Percentiles rank a stretch among this genome's conserved stretches.
These are phyloP conservation scores for Lachancea nothofagi DNA, from an alignment of 805 yeast genomes.

Conservation along the genomic window DNA sequence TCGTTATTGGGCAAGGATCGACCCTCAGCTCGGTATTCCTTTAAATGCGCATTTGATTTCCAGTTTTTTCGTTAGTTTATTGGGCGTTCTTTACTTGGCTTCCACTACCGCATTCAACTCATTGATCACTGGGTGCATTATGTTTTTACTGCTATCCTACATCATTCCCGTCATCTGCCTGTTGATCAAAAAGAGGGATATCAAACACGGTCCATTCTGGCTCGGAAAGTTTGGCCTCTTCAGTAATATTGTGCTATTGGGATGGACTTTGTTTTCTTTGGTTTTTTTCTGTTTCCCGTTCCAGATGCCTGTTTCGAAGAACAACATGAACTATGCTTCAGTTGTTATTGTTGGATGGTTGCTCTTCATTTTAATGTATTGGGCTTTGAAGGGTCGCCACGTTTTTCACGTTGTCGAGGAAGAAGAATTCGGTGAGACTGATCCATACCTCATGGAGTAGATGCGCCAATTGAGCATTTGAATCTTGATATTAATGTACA, in stretches of 20 bases:
- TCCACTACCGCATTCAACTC: conserved; percentile 66
- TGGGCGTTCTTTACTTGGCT: conserved; percentile 58
- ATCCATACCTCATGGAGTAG: conserved; percentile 2
- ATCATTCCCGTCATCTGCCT: conserved; percentile 50
- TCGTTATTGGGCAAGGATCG: conserved; percentile 46
- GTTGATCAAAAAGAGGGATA: conserved; percentile 37
- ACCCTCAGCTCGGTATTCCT: conserved; percentile 52
- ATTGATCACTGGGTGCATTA: conserved; percentile 56
- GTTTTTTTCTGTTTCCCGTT: conserved; percentile 64
- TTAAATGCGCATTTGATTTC: conserved; percentile 58
- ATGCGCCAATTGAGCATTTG: neutral
- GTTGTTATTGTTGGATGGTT: conserved; percentile 49
- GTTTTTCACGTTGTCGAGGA: conserved; percentile 31
- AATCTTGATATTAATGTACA: neutral
- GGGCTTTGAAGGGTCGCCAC: conserved; percentile 41
- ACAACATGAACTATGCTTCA: conserved; percentile 62
- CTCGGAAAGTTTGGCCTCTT: conserved; percentile 48
- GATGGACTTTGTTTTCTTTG: conserved; percentile 55
- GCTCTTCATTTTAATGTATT: conserved; percentile 43
- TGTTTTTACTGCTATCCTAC: conserved; percentile 56
- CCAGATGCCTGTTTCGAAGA: conserved; percentile 52
- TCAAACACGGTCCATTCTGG: conserved; percentile 65
- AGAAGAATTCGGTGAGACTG: conserved; percentile 14
- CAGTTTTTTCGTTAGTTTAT: conserved; percentile 44
- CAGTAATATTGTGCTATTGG: conserved; percentile 44